phyloP scores from a whole-genome alignment of 2,329 filamentous ascomycete species.

The Cladophialophora immunda region DNA sequence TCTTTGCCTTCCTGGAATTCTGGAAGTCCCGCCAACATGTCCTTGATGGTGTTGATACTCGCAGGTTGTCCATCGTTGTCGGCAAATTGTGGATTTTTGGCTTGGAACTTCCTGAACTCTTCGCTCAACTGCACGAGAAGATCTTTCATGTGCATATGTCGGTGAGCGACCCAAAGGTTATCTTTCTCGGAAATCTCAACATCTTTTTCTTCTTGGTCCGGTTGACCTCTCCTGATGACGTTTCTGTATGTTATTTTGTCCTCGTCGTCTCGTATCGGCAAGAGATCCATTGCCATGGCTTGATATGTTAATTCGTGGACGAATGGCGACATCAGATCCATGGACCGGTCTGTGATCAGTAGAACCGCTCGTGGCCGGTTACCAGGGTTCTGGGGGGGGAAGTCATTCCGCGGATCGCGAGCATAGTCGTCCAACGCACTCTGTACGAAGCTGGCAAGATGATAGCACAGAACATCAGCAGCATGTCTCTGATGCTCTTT shows the following conservation, averaged over 20 bases:
- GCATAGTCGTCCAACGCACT: slow-evolving; percentile 90
- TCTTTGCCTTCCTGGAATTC: slow-evolving; percentile 97
- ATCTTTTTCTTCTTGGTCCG: slow-evolving; percentile 80
- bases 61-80: slow-evolving; percentile 74
- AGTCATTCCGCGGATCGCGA: slow-evolving; percentile 77
- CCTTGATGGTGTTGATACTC: slow-evolving; percentile 89
- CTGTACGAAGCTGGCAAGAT: slow-evolving; percentile 90
- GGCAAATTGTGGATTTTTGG: slow-evolving; percentile 90
- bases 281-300: slow-evolving; percentile 93
- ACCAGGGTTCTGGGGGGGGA: slow-evolving; percentile 75
- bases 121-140: slow-evolving; percentile 91
- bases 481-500: slow-evolving; percentile 76
- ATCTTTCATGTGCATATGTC: slow-evolving; percentile 97
- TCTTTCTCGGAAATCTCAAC: slow-evolving; percentile 92
- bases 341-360: slow-evolving; percentile 87
- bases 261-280: slow-evolving; percentile 82
- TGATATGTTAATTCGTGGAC: slow-evolving; percentile 98
- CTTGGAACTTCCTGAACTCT: slow-evolving; percentile 91
- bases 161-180: slow-evolving; percentile 92
- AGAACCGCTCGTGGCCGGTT: slow-evolving; percentile 82
- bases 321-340: slow-evolving; percentile 88
- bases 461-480: slow-evolving; percentile 83
- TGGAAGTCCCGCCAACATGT: slow-evolving; percentile 94
- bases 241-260: slow-evolving; percentile 90
- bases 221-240: slow-evolving; percentile 75